Percentiles rank a stretch among this genome's conserved stretches.
These are phyloP conservation scores for Paragyromitra xinjiangensis DNA, from an alignment of 495 filamentous ascomycete species.

Conservation along the genomic window DNA sequence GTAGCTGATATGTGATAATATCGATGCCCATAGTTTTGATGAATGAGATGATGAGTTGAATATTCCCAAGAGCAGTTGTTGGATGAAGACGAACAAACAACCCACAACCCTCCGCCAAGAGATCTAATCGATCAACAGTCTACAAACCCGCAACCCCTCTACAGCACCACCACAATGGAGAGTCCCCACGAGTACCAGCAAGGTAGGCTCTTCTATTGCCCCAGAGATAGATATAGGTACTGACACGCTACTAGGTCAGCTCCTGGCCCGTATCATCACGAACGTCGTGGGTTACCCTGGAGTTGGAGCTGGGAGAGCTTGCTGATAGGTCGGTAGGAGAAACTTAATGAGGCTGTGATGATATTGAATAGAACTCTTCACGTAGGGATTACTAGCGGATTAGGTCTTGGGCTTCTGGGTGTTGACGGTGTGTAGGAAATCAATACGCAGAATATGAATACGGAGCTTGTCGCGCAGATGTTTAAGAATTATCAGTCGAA, in stretches of 20 bases:
- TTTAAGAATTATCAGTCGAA: slow-evolving; percentile 99
- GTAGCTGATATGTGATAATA: too few relatives aligned
- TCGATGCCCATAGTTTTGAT: too few relatives aligned
- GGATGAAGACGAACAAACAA: not conserved
- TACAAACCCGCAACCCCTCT: not conserved
- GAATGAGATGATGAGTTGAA: too few relatives aligned
- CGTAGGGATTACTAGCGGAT: slow-evolving; percentile 61
- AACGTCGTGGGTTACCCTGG: slow-evolving; percentile 78
- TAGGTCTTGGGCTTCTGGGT: not conserved
- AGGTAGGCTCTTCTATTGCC: slow-evolving; percentile 41
- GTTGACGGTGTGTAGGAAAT: slow-evolving; percentile 72
- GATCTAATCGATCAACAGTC: slow-evolving; percentile 20
- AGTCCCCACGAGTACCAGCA: slow-evolving; percentile 98
- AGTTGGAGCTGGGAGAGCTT: not conserved
- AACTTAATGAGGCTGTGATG: slow-evolving; percentile 93
- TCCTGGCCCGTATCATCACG: slow-evolving; percentile 93
- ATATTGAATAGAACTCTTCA: slow-evolving; percentile 91
- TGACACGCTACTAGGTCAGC: slow-evolving; percentile 65
- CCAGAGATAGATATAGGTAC: not conserved
- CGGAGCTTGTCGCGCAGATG: slow-evolving; percentile 98
- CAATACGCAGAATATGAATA: slow-evolving; percentile 98
- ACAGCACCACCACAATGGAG: slow-evolving; percentile 64
- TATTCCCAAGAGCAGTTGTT: not conserved
- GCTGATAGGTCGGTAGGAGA: slow-evolving; percentile 72
- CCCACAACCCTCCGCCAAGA: slow-evolving; percentile 9